Evolutionary conservation across 192 early-diverging fungal genomes (phyloP), one percentile per base, ranked within the genome.

Genomic region (Gorgonomyces haynaldii): DNA sequence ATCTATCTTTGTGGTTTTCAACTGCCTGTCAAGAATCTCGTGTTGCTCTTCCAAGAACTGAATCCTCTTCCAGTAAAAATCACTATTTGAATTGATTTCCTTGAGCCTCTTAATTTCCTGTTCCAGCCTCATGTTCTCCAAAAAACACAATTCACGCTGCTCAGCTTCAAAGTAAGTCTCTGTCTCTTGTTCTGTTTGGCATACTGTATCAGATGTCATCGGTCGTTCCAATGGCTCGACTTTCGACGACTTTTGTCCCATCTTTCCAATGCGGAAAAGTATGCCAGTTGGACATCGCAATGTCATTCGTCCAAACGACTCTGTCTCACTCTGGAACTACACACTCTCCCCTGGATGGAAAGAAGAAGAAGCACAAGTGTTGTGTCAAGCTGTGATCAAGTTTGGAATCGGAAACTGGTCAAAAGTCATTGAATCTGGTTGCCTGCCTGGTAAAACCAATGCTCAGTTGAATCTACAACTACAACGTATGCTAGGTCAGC

Each of bases 381-480:
- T 96, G 29, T 71, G 87, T 16, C 74, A 83, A 43, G 88, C 91
- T 0, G 57, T 94, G 19, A 86, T 92, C 67, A 74, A 79, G 48
- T 89, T 88, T 61, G 92, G 91, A 5, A 70, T 96, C 25, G 92
- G 92, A 22, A 92, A 94, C 62, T 96, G 92, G 92, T 84, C 83
- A 60, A 87, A 90, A 53, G 92, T 96, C 52, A 87, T 94, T 56
- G 91, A 88, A 44, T 81, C 77, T 19, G 78, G 80, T 29, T 85
- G 85, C 52, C 63, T 96, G 2, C 89, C 89, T 6, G 92, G 89
- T 34, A 96, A 96, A 53, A 94, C 88, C n/a, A 92, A 88, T 46
- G 88, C 92, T 5, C 92, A 96, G 65, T 86, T 94, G 83, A 95
- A 96, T 67, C 59, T 96, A 29, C 92, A 96, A 53, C 79, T 85